These are phyloP conservation scores for Tulasnella sp. DNA, from an alignment of 768 basidiomycete genomes.

Conservation along the genomic window DNA sequence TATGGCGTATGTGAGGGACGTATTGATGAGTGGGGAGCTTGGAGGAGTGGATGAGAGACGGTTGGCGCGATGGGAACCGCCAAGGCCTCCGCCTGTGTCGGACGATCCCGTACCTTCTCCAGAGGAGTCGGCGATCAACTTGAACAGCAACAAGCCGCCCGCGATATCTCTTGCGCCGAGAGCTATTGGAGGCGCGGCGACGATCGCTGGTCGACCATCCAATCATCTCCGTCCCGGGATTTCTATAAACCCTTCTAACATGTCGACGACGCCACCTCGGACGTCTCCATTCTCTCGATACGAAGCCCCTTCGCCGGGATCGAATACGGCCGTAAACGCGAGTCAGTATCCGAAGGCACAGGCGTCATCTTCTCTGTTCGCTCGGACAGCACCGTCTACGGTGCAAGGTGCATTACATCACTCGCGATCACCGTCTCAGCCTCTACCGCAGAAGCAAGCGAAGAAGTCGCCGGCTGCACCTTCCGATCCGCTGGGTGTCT, in stretches of 20 bases:
- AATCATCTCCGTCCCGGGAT: not conserved
- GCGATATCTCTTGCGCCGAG: too few species aligned
- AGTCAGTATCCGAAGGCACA: not conserved
- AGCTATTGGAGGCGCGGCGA: too few species aligned
- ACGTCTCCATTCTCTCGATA: not conserved
- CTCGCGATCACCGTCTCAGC: not conserved
- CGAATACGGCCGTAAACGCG: not conserved
- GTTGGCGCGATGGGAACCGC: not conserved
- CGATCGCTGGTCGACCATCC: not conserved
- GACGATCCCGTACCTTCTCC: too few species aligned
- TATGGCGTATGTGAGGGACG: constrained; percentile 64
- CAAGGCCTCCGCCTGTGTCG: not conserved
- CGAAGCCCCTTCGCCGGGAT: not conserved
- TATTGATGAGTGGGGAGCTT: constrained; percentile 41
- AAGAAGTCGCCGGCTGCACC: not conserved
- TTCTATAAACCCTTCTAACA: not conserved
- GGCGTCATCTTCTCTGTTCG: not conserved
- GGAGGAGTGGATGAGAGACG: constrained; percentile 41
- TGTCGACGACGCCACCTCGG: not conserved
- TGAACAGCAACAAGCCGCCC: too few species aligned
- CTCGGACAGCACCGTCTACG: not conserved
- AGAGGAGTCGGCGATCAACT: too few species aligned
- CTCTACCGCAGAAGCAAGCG: not conserved
- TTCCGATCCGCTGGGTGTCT: not conserved
- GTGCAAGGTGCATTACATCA: not conserved